Evolutionary conservation across 2,329 filamentous ascomycete genomes (phyloP).

Genomic region (Aspergillus transmontanensis): DNA sequence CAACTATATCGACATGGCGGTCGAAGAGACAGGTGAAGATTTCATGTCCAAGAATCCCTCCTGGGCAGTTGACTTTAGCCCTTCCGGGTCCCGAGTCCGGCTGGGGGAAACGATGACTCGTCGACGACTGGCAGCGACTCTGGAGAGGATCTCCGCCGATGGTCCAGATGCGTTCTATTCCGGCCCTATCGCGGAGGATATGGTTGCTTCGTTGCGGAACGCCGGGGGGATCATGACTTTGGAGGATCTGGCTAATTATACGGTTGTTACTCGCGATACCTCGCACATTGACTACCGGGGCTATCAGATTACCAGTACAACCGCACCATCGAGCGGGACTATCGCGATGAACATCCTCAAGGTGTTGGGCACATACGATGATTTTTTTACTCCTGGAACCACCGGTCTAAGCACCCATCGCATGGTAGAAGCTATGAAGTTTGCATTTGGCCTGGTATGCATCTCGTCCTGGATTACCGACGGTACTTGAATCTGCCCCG

Average conservation of each 20-base stretch:
- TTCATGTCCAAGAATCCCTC: not conserved
- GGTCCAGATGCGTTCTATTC: not conserved
- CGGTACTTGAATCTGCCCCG: no score
- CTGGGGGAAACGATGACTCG: not conserved
- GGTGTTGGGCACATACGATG: not conserved
- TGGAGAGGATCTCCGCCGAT: not conserved
- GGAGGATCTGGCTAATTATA: not conserved
- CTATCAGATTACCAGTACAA: not conserved
- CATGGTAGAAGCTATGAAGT: not conserved
- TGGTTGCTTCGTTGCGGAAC: not conserved
- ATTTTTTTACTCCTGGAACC: not conserved
- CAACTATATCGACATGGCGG: not conserved
- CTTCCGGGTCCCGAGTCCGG: not conserved
- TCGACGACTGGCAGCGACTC: not conserved
- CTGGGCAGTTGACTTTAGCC: not conserved
- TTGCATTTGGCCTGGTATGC: not conserved
- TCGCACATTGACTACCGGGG: not conserved
- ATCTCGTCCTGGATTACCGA: no score
- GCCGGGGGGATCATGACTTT: not conserved
- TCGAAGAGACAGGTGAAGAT: not conserved
- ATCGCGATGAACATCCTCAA: not conserved
- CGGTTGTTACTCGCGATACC: not conserved
- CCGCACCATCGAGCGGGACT: not conserved
- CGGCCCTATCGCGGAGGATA: not conserved
- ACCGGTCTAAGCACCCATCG: not conserved